Evolutionary conservation across 2,329 filamentous ascomycete genomes (phyloP), one percentile per base, ranked within the genome.

Genomic region (Colletotrichum acutatum): DNA sequence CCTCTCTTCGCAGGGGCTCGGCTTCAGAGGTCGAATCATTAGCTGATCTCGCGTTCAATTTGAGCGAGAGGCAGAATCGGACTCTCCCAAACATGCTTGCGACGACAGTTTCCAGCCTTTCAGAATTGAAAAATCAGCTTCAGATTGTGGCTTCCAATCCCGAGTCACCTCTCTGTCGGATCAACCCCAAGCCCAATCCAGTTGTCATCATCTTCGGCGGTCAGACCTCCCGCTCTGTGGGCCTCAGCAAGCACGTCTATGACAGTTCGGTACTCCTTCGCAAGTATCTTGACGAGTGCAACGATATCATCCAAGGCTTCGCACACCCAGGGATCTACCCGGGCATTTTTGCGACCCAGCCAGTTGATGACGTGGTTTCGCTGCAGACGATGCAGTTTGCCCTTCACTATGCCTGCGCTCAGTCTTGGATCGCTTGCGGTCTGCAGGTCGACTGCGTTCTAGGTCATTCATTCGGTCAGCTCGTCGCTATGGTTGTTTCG

Each of bases 181-280:
- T 16, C 34, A 42, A 16, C 14, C 34, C 34, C 34, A 42, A 42
- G 34, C 26, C 54, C 12, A 58, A 28, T n/a, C 26, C 26, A 6
- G 32, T 60, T 4, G 58, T 72, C 5, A 32, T 72, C 22, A 19
- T 67, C 22, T 72, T 72, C 24, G 69, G 69, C 28, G 69, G 69
- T 14, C 69, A 72, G 28, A 30, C 32, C n/a, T 32, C 34, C 28
- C 37, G 49, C 16, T 53, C 16, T 16, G 22, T 67, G 8, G n/a
- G 26, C 24, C 46, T 72, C 12, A 54, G 37, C 28, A 42, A 52
- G 14, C 37, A 56, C 9, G 8, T 72, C 19, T 72, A 68, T 46
- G 42, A 72, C 14, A 42, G 19, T 24, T 24, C n/a, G 8, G 11
- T 22, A 16, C 30, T 22, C 19, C 22, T 60, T 12, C 57, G n/a